A percentile compares a stretch with the other conserved stretches of the same genome.
Conservation (phyloP, 176 grass and related monocot genomes). For the Zea luxurians region DNA sequence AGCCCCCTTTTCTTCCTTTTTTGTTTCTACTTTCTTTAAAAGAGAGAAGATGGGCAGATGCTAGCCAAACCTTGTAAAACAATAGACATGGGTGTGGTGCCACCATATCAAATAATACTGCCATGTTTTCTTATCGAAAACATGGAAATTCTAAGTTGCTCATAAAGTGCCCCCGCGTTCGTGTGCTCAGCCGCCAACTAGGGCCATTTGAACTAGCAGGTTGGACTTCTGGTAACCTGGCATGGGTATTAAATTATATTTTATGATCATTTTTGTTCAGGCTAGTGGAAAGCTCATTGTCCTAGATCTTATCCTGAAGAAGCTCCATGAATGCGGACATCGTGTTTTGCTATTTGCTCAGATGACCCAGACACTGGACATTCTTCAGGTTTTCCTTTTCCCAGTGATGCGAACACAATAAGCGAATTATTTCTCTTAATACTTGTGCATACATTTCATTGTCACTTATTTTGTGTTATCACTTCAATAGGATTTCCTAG, state of each 20-base stretch:
- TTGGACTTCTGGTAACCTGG: not conserved
- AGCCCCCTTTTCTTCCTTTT: not conserved
- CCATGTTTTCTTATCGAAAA: not conserved
- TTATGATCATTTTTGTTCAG: constrained; percentile 47
- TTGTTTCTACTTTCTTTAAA: not conserved
- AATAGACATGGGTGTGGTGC: constrained; percentile 4
- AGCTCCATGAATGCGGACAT: constrained; percentile 65
- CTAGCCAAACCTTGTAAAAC: not conserved
- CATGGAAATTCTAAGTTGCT: not conserved
- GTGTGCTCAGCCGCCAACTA: not conserved
- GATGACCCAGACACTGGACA: constrained; percentile 96
- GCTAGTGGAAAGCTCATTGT: constrained; percentile 93
- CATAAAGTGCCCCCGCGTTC: not conserved
- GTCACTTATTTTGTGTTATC: constrained; percentile 16
- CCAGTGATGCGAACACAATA: constrained; percentile 7
- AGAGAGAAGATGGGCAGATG: not conserved
- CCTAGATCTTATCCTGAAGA: constrained; percentile 78
- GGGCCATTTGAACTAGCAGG: not conserved
- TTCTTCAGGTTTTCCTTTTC: constrained; percentile 78
- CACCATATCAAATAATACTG: not conserved
- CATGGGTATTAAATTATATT: constrained; percentile 14
- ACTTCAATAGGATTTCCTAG: constrained; percentile 79
- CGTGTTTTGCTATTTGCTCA: constrained; percentile 96
- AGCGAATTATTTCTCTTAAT: constrained; percentile 11
- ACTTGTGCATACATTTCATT: not conserved